phyloP scores from a whole-genome alignment of 2,329 filamentous ascomycete genomes.

The Stagonosporopsis chrysanthemi region DNA sequence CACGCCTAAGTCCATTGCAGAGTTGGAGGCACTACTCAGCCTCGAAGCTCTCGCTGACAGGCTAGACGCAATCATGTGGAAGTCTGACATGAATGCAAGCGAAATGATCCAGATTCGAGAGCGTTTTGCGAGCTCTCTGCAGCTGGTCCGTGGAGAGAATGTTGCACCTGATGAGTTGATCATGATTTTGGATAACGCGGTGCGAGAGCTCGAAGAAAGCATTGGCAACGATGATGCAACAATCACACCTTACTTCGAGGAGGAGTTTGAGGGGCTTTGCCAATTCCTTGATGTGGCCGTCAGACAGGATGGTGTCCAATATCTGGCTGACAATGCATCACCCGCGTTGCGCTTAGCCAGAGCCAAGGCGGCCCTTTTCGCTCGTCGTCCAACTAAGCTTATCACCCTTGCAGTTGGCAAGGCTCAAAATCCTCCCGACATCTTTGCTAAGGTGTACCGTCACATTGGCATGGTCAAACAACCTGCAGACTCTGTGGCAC shows the following conservation, averaged over 20 bases:
- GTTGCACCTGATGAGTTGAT: conserved; percentile 43
- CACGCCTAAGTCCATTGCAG: conserved; percentile 52
- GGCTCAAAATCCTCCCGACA: conserved; percentile 21
- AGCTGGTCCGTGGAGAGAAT: conserved; percentile 40
- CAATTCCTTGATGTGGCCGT: conserved; percentile 45
- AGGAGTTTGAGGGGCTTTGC: conserved; percentile 49
- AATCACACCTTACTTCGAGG: conserved; percentile 46
- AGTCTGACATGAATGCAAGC: conserved; percentile 37
- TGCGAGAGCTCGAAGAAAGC: conserved; percentile 41
- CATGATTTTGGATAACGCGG: conserved; percentile 34
- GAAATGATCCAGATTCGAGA: conserved; percentile 49
- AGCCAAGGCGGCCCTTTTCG: conserved; percentile 44
- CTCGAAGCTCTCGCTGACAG: conserved; percentile 56
- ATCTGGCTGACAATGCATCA: conserved; percentile 18
- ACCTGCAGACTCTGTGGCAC: conserved; percentile 30
- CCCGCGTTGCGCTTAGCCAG: conserved; percentile 27
- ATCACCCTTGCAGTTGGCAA: conserved; percentile 14
- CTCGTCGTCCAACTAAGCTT: conserved; percentile 46
- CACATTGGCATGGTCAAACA: conserved; percentile 37
- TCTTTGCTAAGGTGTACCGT: conserved; percentile 35
- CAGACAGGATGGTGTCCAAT: conserved; percentile 15
- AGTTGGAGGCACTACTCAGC: conserved; percentile 50
- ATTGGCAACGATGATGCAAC: conserved; percentile 37
- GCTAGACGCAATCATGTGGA: conserved; percentile 54
- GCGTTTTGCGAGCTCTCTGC: conserved; percentile 43